phyloP scores from a whole-genome alignment of 2,329 filamentous ascomycete species.

The Thielaviopsis populi region DNA sequence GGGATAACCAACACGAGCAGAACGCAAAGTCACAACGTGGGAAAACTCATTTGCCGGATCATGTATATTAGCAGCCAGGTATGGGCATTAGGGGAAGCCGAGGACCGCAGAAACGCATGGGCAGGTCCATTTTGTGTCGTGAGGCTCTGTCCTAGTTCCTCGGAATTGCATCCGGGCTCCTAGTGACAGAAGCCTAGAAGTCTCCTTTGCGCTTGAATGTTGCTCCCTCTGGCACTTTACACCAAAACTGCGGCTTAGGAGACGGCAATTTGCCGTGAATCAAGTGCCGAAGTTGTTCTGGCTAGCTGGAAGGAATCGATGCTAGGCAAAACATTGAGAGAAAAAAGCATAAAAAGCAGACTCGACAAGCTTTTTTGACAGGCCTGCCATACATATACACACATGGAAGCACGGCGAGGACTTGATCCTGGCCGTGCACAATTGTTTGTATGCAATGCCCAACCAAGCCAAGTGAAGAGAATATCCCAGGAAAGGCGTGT shows the following conservation, averaged over 20 bases:
- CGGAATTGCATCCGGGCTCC: not conserved
- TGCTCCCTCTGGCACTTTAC: too few relatives aligned
- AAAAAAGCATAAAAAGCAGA: not conserved
- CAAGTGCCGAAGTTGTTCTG: not conserved
- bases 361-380: not conserved
- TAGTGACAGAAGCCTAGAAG: not conserved
- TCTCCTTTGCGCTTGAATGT: not conserved
- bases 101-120: not conserved
- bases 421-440: too few relatives aligned
- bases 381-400: not conserved
- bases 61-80: not conserved
- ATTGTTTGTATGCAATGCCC: too few relatives aligned
- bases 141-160: not conserved
- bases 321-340: not conserved
- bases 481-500: too few relatives aligned
- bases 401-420: not conserved
- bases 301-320: not conserved
- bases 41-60: constrained; percentile 1
- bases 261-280: not conserved
- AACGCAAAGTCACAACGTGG: not conserved
- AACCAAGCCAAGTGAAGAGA: too few relatives aligned
- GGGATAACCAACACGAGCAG: not conserved
- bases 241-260: not conserved
- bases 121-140: not conserved
- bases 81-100: not conserved